Percentiles rank a stretch among this genome's conserved stretches.
phyloP scores from a whole-genome alignment of 768 basidiomycete species.

The Boletus subparvulus region DNA sequence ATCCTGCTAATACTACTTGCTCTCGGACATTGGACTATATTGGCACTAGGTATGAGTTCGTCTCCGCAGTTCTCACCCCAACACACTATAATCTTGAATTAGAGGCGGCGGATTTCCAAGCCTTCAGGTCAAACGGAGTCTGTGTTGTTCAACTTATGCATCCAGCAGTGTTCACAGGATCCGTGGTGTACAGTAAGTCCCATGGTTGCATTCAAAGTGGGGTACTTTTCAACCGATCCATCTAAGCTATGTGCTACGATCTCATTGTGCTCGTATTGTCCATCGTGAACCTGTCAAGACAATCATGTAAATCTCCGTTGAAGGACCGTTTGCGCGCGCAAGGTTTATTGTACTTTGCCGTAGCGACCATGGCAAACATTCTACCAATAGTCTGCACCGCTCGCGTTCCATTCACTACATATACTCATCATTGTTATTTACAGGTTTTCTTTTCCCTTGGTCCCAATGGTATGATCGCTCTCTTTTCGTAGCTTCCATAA shows the following conservation, averaged over 20 bases:
- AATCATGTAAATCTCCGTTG: constrained; percentile 9
- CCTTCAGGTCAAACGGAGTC: background rate
- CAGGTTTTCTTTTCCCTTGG: constrained; percentile 13
- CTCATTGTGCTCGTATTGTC: constrained; percentile 18
- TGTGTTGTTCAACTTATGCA: constrained; percentile 5
- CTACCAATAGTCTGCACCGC: constrained; percentile 4
- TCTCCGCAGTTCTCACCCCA: background rate
- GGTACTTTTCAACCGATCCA: background rate
- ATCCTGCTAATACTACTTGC: constrained; percentile 7
- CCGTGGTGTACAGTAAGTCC: constrained; percentile 21
- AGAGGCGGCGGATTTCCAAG: constrained; percentile 7
- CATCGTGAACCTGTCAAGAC: constrained; percentile 13
- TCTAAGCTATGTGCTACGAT: constrained; percentile 21
- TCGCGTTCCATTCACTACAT: accelerated
- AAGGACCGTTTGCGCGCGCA: constrained; percentile 13
- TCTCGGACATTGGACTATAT: constrained; percentile 28
- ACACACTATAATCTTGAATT: background rate
- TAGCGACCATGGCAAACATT: constrained; percentile 12
- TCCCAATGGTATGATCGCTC: background rate
- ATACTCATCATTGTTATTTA: background rate
- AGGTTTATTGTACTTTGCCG: constrained; percentile 16
- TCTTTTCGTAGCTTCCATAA: background rate
- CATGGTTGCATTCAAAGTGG: background rate
- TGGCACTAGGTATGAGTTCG: constrained; percentile 11
- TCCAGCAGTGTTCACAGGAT: background rate